Base-by-base conservation (phyloP, 257 asterid genomes). In the Ballota nigra region DNA sequence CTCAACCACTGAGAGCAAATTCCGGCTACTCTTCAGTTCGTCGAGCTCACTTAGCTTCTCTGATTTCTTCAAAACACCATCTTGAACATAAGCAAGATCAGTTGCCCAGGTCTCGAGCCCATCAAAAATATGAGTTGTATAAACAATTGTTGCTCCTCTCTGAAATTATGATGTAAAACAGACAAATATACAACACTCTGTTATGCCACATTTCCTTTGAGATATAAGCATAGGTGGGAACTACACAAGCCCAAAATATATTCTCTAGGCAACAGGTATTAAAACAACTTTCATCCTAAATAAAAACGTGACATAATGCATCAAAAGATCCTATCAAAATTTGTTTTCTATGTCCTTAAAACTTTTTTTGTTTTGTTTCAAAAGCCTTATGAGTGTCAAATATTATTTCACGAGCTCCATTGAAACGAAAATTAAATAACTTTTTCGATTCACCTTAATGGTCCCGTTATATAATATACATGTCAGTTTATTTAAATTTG, bases 81-180 rank as follows among this genome's bases (percentile, higher is more conserved):
- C 99, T 86, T 92, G 96, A 68, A 95, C 87, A 75, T 95, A 92
- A 58, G 80, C 97, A 55, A 95, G 84, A 78, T 92, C 87, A 4
- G 96, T 91, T 11, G 99, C 96, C 99, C 98, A 95, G 10, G 86
- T 86, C 80, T 95, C 98, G 76, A 95, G 82, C 72, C 99, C 99
- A 81, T 94, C 99, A 67, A 94, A 94, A 15, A 94, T 94, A 81
- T 91, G 99, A 13, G 99, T 94, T 55, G 99, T 90, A 70, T 91
- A 91, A 56, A 94, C 96, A 80, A 94, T 84, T 15, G 99, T 88
- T 26, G 99, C 97, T 72, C 96, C 97, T 82, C 97, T 84, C 97
- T 94, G 85, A 61, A 75, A 81, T 36, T 69, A 65, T 19, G 69
- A 63, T 13, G 66, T n/a, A 33, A 36, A 18, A 59, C 34, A 24